Base-by-base conservation (phyloP, 2,329 filamentous ascomycete species). In the Leptosphaerulina australis region DNA sequence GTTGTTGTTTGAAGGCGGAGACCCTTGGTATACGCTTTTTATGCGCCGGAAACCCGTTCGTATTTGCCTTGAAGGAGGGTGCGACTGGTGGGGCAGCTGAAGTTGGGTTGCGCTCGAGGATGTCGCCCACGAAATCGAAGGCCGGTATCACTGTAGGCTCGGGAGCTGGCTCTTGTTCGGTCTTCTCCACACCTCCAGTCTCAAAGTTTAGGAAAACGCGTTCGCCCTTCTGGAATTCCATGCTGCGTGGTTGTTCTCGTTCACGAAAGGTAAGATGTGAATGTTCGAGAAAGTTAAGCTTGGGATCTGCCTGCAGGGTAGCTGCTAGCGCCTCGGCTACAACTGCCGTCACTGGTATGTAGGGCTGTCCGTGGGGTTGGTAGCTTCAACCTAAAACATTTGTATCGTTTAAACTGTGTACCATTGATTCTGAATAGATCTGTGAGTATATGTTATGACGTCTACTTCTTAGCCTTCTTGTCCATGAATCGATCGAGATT, bases 1-100 rank as follows among this genome's bases (percentile, higher is more conserved):
- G 79, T 66, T 85, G 83, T 64, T 90, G 86, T 70, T 91, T 96
- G 77, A 96, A 96, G 1, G 88, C 83, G 1, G 91, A 96, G 6
- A 83, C 74, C 49, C 83, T 82, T 47, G 61, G 60, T 10, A 79
- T 81, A 58, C 92, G 85, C 70, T 89, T 91, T 72, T 88, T 94
- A 71, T 91, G 92, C 50, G 86, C 84, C n/a, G 94, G 94, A 62
- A 97, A 97, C 1, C 94, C 94, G 10, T 83, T 85, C 4, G 79
- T 56, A 43, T 64, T 73, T 15, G 79, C 76, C 41, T 83, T 83
- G 30, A 83, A 76, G 36, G 81, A 80, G 11, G 87, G 86, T 8
- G 85, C 83, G 29, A 79, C 79, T 7, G 88, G 86, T 4, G 88
- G 80, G 56, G 83, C 86, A 17, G 84, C 79, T 29, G 82, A 73